These are phyloP conservation scores for Cystobasidium tubakii DNA, from an alignment of 768 basidiomycete species.

Conservation along the genomic window DNA sequence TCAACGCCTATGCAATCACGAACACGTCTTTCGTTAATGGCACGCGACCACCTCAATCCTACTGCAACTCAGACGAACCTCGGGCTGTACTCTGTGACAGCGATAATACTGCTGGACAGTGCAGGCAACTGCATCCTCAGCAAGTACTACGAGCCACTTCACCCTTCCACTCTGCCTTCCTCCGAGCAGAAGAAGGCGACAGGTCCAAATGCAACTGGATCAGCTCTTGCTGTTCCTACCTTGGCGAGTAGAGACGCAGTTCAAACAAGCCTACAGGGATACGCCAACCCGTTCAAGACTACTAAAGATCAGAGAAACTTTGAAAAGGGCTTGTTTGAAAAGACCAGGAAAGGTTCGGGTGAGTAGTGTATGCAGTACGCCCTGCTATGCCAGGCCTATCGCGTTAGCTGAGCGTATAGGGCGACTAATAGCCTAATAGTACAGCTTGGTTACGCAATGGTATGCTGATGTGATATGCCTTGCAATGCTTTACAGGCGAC, in stretches of 20 bases:
- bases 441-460: too few species aligned
- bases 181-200: conserved; percentile 20
- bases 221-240: conserved; percentile 45
- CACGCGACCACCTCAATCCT: not conserved
- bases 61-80: conserved; percentile 49
- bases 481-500: conserved; percentile 60
- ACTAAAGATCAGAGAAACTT: conserved; percentile 91
- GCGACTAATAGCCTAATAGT: too few species aligned
- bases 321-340: conserved; percentile 90
- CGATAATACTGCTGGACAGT: conserved; percentile 85
- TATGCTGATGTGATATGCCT: too few species aligned
- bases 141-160: conserved; percentile 85
- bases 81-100: conserved; percentile 77
- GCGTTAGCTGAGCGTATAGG: too few species aligned
- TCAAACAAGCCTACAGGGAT: conserved; percentile 43
- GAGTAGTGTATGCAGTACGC: too few species aligned
- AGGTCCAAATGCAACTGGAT: conserved; percentile 10
- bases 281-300: conserved; percentile 49
- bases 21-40: not conserved
- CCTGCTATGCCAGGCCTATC: too few species aligned
- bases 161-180: conserved; percentile 51
- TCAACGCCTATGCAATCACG: too few species aligned
- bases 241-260: conserved; percentile 35
- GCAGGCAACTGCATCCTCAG: conserved; percentile 91
- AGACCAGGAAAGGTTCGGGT: conserved; percentile 93